These are phyloP conservation scores for Solanum hybrid DNA, from an alignment of 305 asterid species.

Conservation along the genomic window DNA sequence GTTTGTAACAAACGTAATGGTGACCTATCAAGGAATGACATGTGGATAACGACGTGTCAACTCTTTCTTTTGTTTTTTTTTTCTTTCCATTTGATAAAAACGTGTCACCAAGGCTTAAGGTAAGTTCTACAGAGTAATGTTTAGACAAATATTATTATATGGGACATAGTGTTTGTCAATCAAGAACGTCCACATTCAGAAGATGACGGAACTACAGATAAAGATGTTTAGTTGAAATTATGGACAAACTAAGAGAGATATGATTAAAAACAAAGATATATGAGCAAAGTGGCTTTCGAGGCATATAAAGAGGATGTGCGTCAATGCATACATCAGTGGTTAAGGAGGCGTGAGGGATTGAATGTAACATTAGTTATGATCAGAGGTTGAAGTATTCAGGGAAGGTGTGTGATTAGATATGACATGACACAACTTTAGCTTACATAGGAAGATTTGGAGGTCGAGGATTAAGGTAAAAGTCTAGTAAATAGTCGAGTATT, in stretches of 20 bases:
- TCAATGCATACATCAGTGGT: rapidly evolving
- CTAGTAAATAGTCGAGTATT: too few relatives aligned
- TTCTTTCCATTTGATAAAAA: background rate
- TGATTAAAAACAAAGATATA: too few relatives aligned
- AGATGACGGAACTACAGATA: rapidly evolving
- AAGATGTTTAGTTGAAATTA: rapidly evolving
- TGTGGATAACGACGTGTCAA: background rate
- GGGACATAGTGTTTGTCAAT: background rate
- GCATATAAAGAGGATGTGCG: background rate
- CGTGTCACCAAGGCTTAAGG: background rate
- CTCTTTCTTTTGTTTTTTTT: too few relatives aligned
- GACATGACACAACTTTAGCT: too few relatives aligned
- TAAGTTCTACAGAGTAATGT: background rate
- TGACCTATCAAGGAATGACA: background rate
- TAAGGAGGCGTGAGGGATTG: background rate
- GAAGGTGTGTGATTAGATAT: too few relatives aligned
- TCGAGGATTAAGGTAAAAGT: rapidly evolving
- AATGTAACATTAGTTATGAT: too few relatives aligned
- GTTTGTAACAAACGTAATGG: background rate
- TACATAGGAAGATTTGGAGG: too few relatives aligned
- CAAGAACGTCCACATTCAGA: background rate
- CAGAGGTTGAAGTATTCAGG: too few relatives aligned
- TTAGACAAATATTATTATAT: background rate
- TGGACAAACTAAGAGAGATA: too few relatives aligned
- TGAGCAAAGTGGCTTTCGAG: rapidly evolving